Percentiles rank a stretch among this genome's conserved stretches.
These are phyloP conservation scores for Castanospermum australe DNA, from an alignment of 306 rosid species.

Conservation along the genomic window DNA sequence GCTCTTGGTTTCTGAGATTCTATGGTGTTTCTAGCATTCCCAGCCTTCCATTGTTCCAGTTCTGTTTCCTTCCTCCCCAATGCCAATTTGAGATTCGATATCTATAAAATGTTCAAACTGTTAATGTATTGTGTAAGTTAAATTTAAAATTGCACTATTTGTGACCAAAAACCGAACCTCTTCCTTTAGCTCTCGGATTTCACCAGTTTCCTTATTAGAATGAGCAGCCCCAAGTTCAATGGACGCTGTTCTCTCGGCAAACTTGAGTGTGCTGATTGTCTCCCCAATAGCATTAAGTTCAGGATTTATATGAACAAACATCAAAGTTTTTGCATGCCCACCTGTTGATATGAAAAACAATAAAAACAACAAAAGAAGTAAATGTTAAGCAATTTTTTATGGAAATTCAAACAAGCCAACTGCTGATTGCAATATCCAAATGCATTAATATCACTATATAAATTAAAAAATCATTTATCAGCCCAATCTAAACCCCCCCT, in stretches of 20 bases:
- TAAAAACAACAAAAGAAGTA: conserved; percentile 12
- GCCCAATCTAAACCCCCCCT: background rate
- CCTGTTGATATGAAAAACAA: conserved; percentile 44
- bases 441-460: background rate
- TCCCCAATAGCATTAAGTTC: conserved; percentile 88
- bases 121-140: background rate
- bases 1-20: conserved; percentile 75
- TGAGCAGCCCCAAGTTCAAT: conserved; percentile 96
- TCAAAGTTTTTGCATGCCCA: conserved; percentile 97
- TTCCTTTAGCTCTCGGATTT: conserved; percentile 83
- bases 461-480: background rate
- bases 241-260: conserved; percentile 95
- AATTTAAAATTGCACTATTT: conserved; percentile 6
- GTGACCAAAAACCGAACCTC: conserved; percentile 57
- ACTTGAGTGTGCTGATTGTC: conserved; percentile 96
- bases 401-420: background rate
- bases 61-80: conserved; percentile 85
- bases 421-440: background rate
- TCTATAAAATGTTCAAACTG: conserved; percentile 34
- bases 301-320: conserved; percentile 99
- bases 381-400: background rate
- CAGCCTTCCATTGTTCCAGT: conserved; percentile 63
- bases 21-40: conserved; percentile 39
- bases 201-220: conserved; percentile 87
- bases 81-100: conserved; percentile 72